Conservation (phyloP, 2,329 filamentous ascomycete species). For the Colletotrichum falcatum region DNA sequence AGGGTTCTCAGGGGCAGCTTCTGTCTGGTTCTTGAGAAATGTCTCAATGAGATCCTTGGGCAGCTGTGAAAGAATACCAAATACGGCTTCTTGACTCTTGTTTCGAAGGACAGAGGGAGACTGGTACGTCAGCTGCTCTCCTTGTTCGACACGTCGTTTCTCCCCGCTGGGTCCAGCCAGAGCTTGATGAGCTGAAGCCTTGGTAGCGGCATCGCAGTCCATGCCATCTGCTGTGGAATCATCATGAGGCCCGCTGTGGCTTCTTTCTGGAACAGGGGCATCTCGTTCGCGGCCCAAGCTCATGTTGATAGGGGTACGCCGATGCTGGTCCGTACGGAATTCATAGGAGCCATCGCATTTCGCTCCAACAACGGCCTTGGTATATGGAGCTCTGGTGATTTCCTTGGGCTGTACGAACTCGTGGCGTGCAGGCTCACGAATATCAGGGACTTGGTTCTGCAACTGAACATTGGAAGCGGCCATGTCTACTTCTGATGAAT, state of each 20-base stretch:
- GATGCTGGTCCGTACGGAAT: background rate
- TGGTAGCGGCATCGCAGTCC: background rate
- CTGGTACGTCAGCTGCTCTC: background rate
- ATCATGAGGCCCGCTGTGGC: background rate
- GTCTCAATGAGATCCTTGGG: conserved; percentile 50
- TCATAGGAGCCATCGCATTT: background rate
- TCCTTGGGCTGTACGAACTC: conserved; percentile 23
- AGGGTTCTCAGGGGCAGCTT: conserved; percentile 40
- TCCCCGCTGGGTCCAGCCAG: background rate
- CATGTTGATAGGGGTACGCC: background rate
- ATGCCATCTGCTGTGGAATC: background rate
- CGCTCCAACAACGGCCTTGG: background rate
- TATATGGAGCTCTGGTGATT: conserved; percentile 22
- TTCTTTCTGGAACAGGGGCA: background rate
- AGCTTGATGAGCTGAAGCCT: background rate
- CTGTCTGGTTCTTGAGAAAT: conserved; percentile 44
- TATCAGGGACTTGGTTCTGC: background rate
- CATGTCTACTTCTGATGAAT: background rate
- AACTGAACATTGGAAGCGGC: background rate
- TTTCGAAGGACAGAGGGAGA: background rate
- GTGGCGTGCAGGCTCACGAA: background rate
- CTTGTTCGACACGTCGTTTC: background rate
- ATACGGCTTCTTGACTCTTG: conserved; percentile 20
- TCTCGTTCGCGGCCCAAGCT: background rate
- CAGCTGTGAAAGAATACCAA: conserved; percentile 45